Percentiles rank a stretch among this genome's conserved stretches.
Conservation (phyloP, 139 green algal genomes). For the Chlamydomonas incerta region DNA sequence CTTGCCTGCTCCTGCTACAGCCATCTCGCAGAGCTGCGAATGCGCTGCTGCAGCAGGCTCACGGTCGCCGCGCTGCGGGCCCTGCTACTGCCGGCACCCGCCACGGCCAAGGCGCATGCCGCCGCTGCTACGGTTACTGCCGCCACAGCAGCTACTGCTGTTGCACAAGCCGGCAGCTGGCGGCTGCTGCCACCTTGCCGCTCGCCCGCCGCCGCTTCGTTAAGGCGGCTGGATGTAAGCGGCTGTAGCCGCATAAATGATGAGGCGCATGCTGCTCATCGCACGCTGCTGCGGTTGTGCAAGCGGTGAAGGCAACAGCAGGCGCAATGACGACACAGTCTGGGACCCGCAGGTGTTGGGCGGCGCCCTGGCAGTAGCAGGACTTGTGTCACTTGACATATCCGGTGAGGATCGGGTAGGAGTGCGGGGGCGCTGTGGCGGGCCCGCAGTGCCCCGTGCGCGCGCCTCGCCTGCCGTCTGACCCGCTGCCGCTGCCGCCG, state of each 20-base stretch:
- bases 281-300: not conserved
- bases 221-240: not conserved
- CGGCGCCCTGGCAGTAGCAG: not conserved
- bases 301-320: too few relatives aligned
- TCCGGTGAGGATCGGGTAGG: too few relatives aligned
- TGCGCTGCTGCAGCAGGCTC: not conserved
- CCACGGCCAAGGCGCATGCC: not conserved
- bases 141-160: not conserved
- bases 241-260: slow-evolving; percentile 3
- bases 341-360: too few relatives aligned
- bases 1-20: too few relatives aligned
- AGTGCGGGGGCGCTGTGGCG: too few relatives aligned
- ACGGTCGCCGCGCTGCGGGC: not conserved
- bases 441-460: too few relatives aligned
- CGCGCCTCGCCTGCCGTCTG: too few relatives aligned
- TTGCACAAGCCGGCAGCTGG: not conserved
- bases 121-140: not conserved
- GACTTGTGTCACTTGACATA: not conserved
- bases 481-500: too few relatives aligned
- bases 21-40: not conserved
- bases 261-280: not conserved
- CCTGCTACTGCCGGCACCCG: not conserved
- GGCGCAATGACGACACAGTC: too few relatives aligned
- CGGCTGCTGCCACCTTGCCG: not conserved
- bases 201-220: not conserved